phyloP scores from a whole-genome alignment of 192 early-diverging fungal genomes.

The Haplosporangium gracile region DNA sequence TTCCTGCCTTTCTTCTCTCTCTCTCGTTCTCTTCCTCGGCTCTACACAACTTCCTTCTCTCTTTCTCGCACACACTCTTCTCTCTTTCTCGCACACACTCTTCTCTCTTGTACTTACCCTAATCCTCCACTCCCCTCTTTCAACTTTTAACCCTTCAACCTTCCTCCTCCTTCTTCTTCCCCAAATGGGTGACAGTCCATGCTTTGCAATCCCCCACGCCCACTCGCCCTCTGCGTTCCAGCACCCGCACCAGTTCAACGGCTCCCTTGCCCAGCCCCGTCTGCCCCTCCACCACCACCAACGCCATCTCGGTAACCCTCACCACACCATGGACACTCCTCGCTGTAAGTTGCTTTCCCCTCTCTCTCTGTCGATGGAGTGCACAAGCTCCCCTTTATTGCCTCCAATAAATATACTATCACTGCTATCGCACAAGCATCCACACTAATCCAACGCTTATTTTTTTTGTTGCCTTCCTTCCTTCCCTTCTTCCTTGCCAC shows the following conservation, averaged over 20 bases:
- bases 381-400: background rate
- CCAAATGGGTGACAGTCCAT: slow-evolving; percentile 55
- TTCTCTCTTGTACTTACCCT: background rate
- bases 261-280: slow-evolving; percentile 40
- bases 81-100: background rate
- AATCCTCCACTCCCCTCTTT: background rate
- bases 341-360: slow-evolving; percentile 30
- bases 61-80: background rate
- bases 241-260: slow-evolving; percentile 50
- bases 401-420: background rate
- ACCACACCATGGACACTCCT: slow-evolving; percentile 30
- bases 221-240: slow-evolving; percentile 56
- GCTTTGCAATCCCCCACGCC: slow-evolving; percentile 52
- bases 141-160: slow-evolving; percentile 1
- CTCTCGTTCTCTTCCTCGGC: background rate
- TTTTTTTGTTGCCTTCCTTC: slow-evolving; percentile 1
- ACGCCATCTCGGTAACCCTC: background rate
- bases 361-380: background rate
- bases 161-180: background rate
- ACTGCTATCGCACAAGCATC: background rate
- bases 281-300: slow-evolving; percentile 25
- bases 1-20: background rate
- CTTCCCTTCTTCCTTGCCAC: background rate
- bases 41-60: background rate
- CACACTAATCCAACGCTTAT: slow-evolving; percentile 7